These are phyloP conservation scores for Aspergillus neoniger DNA, from an alignment of 2,329 filamentous ascomycete genomes.

Conservation along the genomic window DNA sequence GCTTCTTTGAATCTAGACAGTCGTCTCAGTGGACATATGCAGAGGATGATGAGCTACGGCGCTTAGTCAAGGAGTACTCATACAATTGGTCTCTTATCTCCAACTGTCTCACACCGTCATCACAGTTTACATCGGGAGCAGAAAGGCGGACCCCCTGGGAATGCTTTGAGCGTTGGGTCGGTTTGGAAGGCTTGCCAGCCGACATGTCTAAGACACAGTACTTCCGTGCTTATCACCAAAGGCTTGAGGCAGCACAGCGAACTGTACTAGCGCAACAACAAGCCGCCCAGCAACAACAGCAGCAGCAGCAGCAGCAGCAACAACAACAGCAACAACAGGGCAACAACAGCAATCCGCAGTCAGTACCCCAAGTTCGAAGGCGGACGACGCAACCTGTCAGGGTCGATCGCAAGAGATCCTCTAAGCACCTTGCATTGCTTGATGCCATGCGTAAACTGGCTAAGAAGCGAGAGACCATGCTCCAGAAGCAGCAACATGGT, in stretches of 20 bases:
- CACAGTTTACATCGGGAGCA: slow-evolving; percentile 77
- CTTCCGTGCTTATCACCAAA: slow-evolving; percentile 73
- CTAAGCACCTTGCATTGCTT: slow-evolving; percentile 83
- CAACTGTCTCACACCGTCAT: slow-evolving; percentile 72
- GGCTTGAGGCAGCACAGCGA: slow-evolving; percentile 64
- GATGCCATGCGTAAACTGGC: slow-evolving; percentile 94
- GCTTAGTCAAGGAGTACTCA: slow-evolving; percentile 83
- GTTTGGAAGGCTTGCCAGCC: slow-evolving; percentile 82
- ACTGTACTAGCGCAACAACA: slow-evolving; percentile 61
- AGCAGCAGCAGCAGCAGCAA: slow-evolving; percentile 53
- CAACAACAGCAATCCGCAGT: slow-evolving; percentile 49
- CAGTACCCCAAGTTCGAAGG: slow-evolving; percentile 61
- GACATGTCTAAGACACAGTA: slow-evolving; percentile 97
- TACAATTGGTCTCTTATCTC: slow-evolving; percentile 98
- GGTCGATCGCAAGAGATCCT: slow-evolving; percentile 83
- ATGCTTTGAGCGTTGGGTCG: slow-evolving; percentile 96
- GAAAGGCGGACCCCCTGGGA: slow-evolving; percentile 96
- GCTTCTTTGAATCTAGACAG: slow-evolving; percentile 83
- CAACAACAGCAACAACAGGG: slow-evolving; percentile 52
- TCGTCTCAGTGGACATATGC: slow-evolving; percentile 88
- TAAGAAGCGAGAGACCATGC: slow-evolving; percentile 83
- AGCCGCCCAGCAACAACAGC: slow-evolving; percentile 42
- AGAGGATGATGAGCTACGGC: slow-evolving; percentile 87
- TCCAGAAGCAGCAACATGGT: slow-evolving; percentile 85
- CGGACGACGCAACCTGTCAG: slow-evolving; percentile 74